These are phyloP conservation scores for Umbelopsis isabellina DNA, from an alignment of 192 early-diverging fungal species.

Conservation along the genomic window DNA sequence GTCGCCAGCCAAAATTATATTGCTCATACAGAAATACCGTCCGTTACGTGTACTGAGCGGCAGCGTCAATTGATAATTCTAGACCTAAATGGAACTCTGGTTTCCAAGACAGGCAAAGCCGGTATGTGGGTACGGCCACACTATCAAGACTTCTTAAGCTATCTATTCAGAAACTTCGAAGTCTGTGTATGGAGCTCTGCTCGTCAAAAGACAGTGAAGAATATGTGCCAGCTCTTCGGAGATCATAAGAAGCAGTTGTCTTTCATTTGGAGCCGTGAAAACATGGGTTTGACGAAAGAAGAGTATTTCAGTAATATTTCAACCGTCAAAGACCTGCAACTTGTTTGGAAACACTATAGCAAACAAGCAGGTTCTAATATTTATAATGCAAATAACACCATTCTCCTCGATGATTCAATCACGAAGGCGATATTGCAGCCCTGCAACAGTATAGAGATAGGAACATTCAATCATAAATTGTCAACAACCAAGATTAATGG, in stretches of 20 bases:
- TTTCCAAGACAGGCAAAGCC: conserved; percentile 44
- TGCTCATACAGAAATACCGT: neutral
- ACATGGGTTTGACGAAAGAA: conserved; percentile 44
- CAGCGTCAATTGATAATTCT: conserved; percentile 57
- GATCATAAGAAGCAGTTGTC: conserved; percentile 37
- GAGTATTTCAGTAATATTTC: conserved; percentile 47
- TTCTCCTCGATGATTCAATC: conserved; percentile 56
- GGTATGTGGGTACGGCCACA: conserved; percentile 51
- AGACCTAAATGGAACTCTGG: conserved; percentile 73
- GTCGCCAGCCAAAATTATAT: neutral
- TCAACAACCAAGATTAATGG: neutral
- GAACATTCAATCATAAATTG: conserved; percentile 40
- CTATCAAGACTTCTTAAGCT: conserved; percentile 55
- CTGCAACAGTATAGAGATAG: conserved; percentile 46
- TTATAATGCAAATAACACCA: conserved; percentile 51
- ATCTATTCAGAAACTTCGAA: conserved; percentile 56
- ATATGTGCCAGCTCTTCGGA: conserved; percentile 58
- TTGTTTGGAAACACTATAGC: conserved; percentile 46
- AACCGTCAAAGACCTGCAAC: conserved; percentile 66
- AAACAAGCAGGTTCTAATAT: neutral
- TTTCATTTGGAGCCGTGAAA: conserved; percentile 62
- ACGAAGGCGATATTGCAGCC: conserved; percentile 55
- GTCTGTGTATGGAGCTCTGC: conserved; percentile 83
- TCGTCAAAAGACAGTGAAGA: conserved; percentile 51
- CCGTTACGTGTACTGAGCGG: neutral